A percentile compares a stretch with the other conserved stretches of the same genome.
Evolutionary conservation across 345 rosid species (phyloP).

Genomic region (Eutrema japonicum): DNA sequence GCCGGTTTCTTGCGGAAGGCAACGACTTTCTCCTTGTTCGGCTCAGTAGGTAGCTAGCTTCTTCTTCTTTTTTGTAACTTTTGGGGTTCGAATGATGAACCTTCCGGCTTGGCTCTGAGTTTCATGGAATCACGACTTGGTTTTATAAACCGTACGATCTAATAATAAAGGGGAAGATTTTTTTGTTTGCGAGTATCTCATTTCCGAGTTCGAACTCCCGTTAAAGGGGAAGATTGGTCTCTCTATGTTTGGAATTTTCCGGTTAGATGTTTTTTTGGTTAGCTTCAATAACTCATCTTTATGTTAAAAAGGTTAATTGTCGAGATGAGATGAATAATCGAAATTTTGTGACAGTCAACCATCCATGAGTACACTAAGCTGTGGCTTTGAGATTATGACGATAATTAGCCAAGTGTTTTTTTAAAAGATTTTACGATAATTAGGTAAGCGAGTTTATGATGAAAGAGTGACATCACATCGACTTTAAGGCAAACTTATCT

Average conservation of each 20-base stretch:
- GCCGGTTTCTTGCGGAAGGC: not conserved
- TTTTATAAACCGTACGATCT: constrained; percentile 6
- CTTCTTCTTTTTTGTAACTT: not conserved
- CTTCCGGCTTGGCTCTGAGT: constrained; percentile 14
- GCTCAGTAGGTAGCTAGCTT: constrained; percentile 24
- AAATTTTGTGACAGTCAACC: not conserved
- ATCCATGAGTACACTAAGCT: constrained; percentile 2
- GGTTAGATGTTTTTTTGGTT: not conserved
- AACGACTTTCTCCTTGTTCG: not conserved
- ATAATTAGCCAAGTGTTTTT: not conserved
- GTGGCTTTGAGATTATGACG: not conserved
- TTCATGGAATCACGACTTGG: not conserved
- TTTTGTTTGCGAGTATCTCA: not conserved
- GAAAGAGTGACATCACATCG: constrained; percentile 28
- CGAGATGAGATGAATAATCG: not conserved
- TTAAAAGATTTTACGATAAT: not conserved
- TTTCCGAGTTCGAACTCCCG: not conserved
- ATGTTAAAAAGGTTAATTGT: not conserved
- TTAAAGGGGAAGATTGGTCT: not conserved
- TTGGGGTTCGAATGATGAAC: constrained; percentile 8
- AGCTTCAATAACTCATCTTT: not conserved
- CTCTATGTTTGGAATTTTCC: not conserved
- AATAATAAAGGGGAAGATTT: not conserved
- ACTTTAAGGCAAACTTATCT: constrained; percentile 1
- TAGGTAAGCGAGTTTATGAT: constrained; percentile 1